These are phyloP conservation scores for Phyllostachys edulis DNA, from an alignment of 176 grass and related monocot genomes.

Conservation along the genomic window DNA sequence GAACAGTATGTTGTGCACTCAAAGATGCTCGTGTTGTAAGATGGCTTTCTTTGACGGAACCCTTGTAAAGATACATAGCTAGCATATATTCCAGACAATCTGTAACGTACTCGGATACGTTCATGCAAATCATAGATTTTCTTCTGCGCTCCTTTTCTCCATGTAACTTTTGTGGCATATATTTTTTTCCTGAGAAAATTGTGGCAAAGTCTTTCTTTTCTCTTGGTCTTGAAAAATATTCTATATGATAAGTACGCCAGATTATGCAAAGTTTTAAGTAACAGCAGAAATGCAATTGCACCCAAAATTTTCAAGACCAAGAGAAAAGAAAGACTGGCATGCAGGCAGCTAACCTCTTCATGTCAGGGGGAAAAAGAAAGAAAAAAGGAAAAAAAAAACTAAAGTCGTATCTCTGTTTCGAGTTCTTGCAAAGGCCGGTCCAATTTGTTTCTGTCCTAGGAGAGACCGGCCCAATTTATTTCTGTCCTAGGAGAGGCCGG, in stretches of 20 bases:
- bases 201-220: background rate
- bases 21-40: slow-evolving; percentile 28
- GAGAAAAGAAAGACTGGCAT: background rate
- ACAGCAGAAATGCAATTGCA: background rate
- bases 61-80: slow-evolving; percentile 7
- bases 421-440: background rate
- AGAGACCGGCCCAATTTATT: background rate
- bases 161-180: background rate
- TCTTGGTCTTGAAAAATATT: background rate
- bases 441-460: too few species aligned
- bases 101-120: background rate
- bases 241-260: background rate
- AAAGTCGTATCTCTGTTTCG: too few species aligned
- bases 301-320: background rate
- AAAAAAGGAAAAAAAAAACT: too few species aligned
- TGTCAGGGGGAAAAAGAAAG: too few species aligned
- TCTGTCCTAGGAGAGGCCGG: background rate
- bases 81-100: background rate
- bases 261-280: background rate
- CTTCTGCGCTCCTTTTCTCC: background rate
- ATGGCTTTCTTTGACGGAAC: background rate
- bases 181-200: background rate
- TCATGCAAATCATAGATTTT: slow-evolving; percentile 1
- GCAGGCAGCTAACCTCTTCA: background rate
- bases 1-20: background rate